These are phyloP conservation scores for Acephala macrosclerotiorum DNA, from an alignment of 2,329 filamentous ascomycete species.

Conservation along the genomic window DNA sequence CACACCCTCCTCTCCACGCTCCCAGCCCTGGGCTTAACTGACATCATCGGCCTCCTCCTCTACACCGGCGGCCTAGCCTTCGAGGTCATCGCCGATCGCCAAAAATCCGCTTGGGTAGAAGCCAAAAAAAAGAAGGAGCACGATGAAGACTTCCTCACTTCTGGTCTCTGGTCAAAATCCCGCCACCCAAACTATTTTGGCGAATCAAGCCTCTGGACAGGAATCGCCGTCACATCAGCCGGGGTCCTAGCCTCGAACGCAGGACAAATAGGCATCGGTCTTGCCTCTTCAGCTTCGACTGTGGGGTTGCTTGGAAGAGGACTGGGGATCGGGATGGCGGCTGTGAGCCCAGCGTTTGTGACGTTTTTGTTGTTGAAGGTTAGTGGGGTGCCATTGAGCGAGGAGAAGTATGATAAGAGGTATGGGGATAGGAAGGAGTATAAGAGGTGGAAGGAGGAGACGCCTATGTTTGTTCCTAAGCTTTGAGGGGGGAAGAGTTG, in stretches of 20 bases:
- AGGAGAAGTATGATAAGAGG: constrained; percentile 71
- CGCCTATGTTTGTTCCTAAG: constrained; percentile 70
- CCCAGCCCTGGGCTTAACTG: constrained; percentile 56
- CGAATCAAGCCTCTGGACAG: constrained; percentile 74
- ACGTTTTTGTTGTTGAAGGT: constrained; percentile 69
- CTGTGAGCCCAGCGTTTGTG: constrained; percentile 69
- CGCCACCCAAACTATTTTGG: constrained; percentile 77
- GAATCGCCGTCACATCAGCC: constrained; percentile 65
- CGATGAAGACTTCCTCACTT: constrained; percentile 70
- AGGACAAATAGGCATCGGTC: constrained; percentile 63
- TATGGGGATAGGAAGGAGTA: constrained; percentile 72
- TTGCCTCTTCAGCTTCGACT: constrained; percentile 49
- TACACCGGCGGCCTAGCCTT: constrained; percentile 66
- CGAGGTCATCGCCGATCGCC: constrained; percentile 67
- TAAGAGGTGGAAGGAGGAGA: constrained; percentile 71
- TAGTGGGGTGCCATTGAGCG: constrained; percentile 69
- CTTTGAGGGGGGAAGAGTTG: constrained; percentile 43
- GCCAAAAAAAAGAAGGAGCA: constrained; percentile 71
- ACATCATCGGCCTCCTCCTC: constrained; percentile 63
- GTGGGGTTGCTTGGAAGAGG: constrained; percentile 47
- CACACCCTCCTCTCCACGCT: constrained; percentile 57
- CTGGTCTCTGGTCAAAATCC: constrained; percentile 66
- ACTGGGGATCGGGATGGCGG: constrained; percentile 50
- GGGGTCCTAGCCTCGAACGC: constrained; percentile 62
- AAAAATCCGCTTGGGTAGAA: constrained; percentile 67